Evolutionary conservation across 225 moss, liverwort and hornwort genomes (phyloP).

Genomic region (Marchantia paleacea): DNA sequence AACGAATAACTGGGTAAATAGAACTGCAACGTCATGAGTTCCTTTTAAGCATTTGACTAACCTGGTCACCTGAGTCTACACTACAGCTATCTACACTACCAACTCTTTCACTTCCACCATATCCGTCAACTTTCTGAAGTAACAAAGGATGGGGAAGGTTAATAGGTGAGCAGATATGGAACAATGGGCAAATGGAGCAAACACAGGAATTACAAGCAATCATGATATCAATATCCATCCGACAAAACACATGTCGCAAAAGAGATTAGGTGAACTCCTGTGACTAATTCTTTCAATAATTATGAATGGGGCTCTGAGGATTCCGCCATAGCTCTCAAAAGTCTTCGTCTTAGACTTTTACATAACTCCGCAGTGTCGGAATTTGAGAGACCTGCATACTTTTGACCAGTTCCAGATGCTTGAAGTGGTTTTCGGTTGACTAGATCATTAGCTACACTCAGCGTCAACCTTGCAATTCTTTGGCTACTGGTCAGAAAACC

Average conservation of each 20-base stretch:
- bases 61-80: background rate
- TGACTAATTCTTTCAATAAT: background rate
- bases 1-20: background rate
- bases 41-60: background rate
- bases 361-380: constrained; percentile 68
- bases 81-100: no score
- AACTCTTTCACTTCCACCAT: background rate
- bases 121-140: no score
- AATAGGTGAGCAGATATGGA: background rate
- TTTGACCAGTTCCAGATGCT: constrained; percentile 10
- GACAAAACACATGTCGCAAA: no score
- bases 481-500: constrained; percentile 51
- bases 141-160: background rate
- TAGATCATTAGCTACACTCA: constrained; percentile 61
- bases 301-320: constrained; percentile 11
- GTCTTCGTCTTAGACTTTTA: constrained; percentile 54
- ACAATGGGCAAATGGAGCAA: no score
- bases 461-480: constrained; percentile 52
- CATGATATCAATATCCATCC: background rate
- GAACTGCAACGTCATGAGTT: background rate
- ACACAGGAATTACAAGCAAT: background rate
- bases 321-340: constrained; percentile 45
- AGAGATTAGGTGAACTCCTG: background rate
- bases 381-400: constrained; percentile 22
- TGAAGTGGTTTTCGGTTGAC: constrained; percentile 44